These are phyloP conservation scores for Evernia prunastri DNA, from an alignment of 495 filamentous ascomycete genomes.

Conservation along the genomic window DNA sequence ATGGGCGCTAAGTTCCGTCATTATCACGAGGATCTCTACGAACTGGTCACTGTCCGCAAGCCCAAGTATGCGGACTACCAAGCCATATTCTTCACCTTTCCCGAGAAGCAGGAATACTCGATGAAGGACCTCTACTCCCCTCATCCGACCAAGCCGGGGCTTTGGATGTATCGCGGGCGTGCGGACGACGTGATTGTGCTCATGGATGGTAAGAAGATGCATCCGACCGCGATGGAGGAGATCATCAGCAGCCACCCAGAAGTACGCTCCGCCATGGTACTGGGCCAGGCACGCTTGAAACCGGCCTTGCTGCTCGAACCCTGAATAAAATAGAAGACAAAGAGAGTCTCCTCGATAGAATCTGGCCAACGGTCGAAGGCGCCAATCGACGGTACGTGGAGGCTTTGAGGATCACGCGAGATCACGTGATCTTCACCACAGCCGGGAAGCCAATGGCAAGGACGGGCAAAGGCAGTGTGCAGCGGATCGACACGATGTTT, in stretches of 20 bases:
- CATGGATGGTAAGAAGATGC: conserved; percentile 48
- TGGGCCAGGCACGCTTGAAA: conserved; percentile 44
- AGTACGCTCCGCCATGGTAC: conserved; percentile 44
- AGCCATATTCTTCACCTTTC: conserved; percentile 46
- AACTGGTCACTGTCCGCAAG: conserved; percentile 42
- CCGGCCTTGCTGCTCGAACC: conserved; percentile 47
- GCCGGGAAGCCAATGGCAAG: background rate
- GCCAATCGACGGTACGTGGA: conserved; percentile 44
- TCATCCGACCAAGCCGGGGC: conserved; percentile 37
- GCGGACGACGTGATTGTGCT: conserved; percentile 53
- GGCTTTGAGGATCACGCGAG: conserved; percentile 29
- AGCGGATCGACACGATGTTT: background rate
- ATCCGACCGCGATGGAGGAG: background rate
- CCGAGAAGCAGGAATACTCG: conserved; percentile 41
- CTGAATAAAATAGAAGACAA: conserved; percentile 13
- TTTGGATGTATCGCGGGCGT: conserved; percentile 45
- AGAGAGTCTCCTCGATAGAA: conserved; percentile 22
- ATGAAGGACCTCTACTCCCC: conserved; percentile 47
- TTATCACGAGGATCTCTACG: conserved; percentile 37
- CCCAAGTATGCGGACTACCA: conserved; percentile 37
- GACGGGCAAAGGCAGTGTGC: background rate
- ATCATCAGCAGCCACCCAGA: conserved; percentile 38
- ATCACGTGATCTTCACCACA: conserved; percentile 12
- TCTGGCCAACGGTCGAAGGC: conserved; percentile 32
- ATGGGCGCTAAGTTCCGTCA: conserved; percentile 36